Conservation (phyloP, 257 asterid species). For the Rehmannia glutinosa region DNA sequence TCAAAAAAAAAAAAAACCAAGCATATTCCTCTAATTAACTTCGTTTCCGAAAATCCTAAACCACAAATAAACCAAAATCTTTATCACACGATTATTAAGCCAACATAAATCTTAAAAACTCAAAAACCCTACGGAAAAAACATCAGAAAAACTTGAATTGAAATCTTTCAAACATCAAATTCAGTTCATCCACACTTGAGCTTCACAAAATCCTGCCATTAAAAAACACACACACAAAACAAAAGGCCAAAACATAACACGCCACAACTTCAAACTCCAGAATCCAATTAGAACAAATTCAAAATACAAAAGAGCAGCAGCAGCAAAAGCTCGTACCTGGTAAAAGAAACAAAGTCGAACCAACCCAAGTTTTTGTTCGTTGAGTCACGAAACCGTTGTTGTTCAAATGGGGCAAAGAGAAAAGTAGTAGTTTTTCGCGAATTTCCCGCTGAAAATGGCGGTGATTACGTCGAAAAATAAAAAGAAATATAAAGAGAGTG, state of each 20-base stretch:
- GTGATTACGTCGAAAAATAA: slow-evolving; percentile 45
- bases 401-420: neutral
- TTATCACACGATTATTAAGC: neutral
- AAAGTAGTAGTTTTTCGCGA: neutral
- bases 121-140: slow-evolving; percentile 11
- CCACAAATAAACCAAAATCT: neutral
- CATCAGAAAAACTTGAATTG: neutral
- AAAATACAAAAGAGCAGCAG: neutral
- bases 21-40: neutral
- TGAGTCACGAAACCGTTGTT: neutral
- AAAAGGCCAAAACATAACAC: too few relatives aligned
- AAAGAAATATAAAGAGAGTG: neutral
- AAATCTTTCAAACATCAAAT: slow-evolving; percentile 12
- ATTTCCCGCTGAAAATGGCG: slow-evolving; percentile 70
- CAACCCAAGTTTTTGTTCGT: neutral
- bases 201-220: neutral
- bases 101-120: neutral
- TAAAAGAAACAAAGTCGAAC: neutral
- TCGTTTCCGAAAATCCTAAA: neutral
- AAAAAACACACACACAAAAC: neutral
- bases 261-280: neutral
- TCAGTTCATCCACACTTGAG: slow-evolving; percentile 10
- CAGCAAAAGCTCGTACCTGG: slow-evolving; percentile 4
- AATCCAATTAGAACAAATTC: neutral
- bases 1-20: too few relatives aligned